Evolutionary conservation across 805 yeast species (phyloP), one percentile per base, ranked within the genome.

Genomic region (Groenewaldozyma salmanticensis): DNA sequence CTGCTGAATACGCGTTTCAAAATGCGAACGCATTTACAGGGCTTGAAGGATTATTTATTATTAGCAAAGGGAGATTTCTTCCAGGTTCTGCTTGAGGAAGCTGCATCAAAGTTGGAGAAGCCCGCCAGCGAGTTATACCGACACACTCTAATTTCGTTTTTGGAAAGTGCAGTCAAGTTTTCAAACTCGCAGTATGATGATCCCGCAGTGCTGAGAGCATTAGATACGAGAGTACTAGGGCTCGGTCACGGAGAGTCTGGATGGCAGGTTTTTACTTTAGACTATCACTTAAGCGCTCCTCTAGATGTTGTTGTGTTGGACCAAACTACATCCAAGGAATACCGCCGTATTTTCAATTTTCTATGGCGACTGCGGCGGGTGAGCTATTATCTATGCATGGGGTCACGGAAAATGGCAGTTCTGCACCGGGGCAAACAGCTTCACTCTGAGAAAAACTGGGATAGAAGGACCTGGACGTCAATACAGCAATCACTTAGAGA

Each of bases 221-320:
- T 90, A 9, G 97, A 92, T 65, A 95, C 96, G 0, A 67, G 96
- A 35, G 68, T 88, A 18, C 66, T 88, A 37, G 86, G 81, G 44
- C 62, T 81, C 37, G 79, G 79, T 3, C 84, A 79, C 50, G 81
- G 85, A 0, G 74, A 77, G 46, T 61, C 75, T 38, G 96, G 95
- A 1, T 88, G 96, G 96, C 94, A 88, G 55, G 86, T 83, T 2
- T 88, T 90, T 57, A 85, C 96, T 0, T 63, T 88, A 29, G 96
- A 87, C 54, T 92, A 83, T 58, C 54, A 58, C 17, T 57, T 73
- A 3, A 59, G 55, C 16, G 50, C 66, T 11, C 82, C 82, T 1
- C 56, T 81, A 33, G 67, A 75, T 5, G 64, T 71, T 21, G 68
- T 82, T 2, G 64, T 90, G 15, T 64, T 79, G 31, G 71, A 73